A percentile compares a stretch with the other conserved stretches of the same genome.
Evolutionary conservation across 768 basidiomycete genomes (phyloP).

Genomic region (Coprinopsis sp.): DNA sequence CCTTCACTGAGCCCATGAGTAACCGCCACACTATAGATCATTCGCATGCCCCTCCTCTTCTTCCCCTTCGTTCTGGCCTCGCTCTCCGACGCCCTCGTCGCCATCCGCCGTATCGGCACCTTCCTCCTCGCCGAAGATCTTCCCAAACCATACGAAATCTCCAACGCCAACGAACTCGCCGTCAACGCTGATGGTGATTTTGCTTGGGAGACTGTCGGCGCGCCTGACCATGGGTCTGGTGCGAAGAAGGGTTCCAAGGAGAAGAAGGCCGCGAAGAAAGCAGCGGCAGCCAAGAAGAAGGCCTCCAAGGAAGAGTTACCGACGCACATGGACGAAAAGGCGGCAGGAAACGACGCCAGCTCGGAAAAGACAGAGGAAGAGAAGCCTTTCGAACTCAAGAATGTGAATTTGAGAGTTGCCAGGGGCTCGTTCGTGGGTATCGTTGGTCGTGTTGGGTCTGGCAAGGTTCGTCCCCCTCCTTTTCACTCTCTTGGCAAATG

Average conservation of each 20-base stretch:
- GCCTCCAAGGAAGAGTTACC: constrained; percentile 10
- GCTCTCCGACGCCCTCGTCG: constrained; percentile 46
- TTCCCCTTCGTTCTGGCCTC: constrained; percentile 50
- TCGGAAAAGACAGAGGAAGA: constrained; percentile 25
- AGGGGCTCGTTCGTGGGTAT: constrained; percentile 64
- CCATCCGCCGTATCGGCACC: constrained; percentile 41
- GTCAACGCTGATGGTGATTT: constrained; percentile 48
- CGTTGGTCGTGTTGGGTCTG: constrained; percentile 72
- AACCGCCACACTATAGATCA: constrained; percentile 34
- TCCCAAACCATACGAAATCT: constrained; percentile 37
- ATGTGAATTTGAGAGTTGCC: constrained; percentile 41
- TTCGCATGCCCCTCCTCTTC: constrained; percentile 53
- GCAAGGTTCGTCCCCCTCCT: constrained; percentile 43
- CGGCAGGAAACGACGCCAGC: constrained; percentile 1
- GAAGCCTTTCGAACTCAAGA: constrained; percentile 46
- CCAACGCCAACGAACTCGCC: constrained; percentile 32
- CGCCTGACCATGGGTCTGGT: constrained; percentile 9
- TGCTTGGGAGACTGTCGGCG: constrained; percentile 40
- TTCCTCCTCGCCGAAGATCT: constrained; percentile 56
- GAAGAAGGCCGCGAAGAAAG: constrained; percentile 17
- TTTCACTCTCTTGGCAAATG: not conserved
- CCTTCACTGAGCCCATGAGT: not conserved
- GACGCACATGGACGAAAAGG: constrained; percentile 9
- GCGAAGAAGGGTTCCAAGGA: constrained; percentile 12
- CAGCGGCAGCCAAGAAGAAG: constrained; percentile 11